phyloP scores from a whole-genome alignment of 2,329 filamentous ascomycete species.

The Amauroascus verrucosus region DNA sequence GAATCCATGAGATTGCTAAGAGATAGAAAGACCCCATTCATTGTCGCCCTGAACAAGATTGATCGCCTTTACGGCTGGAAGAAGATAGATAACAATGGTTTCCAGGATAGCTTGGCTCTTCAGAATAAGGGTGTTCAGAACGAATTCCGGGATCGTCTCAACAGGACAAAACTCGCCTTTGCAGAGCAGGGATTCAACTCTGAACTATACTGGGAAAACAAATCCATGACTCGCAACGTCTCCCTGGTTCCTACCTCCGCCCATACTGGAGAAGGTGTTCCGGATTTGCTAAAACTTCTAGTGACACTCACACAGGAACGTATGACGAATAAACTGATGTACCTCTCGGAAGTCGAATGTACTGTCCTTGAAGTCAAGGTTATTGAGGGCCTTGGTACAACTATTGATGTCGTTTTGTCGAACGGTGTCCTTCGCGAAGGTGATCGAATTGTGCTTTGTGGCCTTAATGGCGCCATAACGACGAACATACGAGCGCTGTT shows the following conservation, averaged over 20 bases:
- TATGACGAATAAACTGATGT: constrained; percentile 96
- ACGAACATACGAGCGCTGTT: constrained; percentile 92
- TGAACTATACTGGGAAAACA: constrained; percentile 95
- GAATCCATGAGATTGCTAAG: constrained; percentile 93
- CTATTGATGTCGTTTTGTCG: constrained; percentile 91
- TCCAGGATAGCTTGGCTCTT: constrained; percentile 78
- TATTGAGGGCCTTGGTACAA: constrained; percentile 97
- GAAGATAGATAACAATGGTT: constrained; percentile 96
- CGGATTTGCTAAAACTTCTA: constrained; percentile 95
- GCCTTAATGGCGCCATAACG: constrained; percentile 88
- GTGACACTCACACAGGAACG: constrained; percentile 87
- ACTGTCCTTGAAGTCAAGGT: constrained; percentile 98
- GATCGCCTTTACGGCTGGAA: constrained; percentile 99
- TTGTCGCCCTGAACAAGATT: constrained; percentile 98
- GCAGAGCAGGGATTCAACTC: constrained; percentile 96
- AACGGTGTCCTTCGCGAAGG: constrained; percentile 93
- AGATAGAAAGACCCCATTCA: constrained; percentile 92
- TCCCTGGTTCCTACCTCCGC: constrained; percentile 97
- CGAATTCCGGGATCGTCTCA: constrained; percentile 83
- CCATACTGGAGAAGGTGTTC: constrained; percentile 97
- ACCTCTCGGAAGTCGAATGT: constrained; percentile 92
- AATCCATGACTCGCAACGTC: constrained; percentile 86
- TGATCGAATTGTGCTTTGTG: constrained; percentile 87
- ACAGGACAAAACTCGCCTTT: constrained; percentile 87
- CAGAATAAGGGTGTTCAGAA: constrained; percentile 90